A percentile compares a stretch with the other conserved stretches of the same genome.
Evolutionary conservation across 1,139 yeast species (phyloP).

Genomic region (Blastobotrys serpentis): DNA sequence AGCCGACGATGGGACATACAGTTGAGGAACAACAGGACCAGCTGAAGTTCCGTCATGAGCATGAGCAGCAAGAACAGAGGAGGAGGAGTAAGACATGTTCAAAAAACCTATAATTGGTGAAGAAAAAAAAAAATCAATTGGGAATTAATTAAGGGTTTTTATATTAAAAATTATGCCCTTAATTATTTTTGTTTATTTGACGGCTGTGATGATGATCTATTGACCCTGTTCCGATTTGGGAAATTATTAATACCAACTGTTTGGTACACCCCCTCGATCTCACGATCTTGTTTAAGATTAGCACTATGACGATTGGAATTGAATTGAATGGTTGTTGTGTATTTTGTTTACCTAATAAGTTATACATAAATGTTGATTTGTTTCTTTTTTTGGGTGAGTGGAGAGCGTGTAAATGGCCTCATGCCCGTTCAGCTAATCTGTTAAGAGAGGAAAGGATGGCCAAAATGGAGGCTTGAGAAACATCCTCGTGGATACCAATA

Average conservation of each 20-base stretch:
- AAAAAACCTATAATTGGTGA: constrained; percentile 6
- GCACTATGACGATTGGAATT: too few species aligned
- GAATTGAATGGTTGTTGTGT: too few species aligned
- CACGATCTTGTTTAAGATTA: background rate
- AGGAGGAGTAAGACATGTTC: constrained; percentile 9
- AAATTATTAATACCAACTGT: background rate
- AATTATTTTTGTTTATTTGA: background rate
- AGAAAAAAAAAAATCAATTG: background rate
- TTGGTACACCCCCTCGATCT: background rate
- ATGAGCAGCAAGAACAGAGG: constrained; percentile 8
- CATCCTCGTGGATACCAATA: constrained; percentile 91
- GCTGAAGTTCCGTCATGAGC: constrained; percentile 8
- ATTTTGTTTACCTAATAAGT: background rate
- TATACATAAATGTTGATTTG: background rate
- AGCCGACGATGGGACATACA: background rate
- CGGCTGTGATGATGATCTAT: background rate
- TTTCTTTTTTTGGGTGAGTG: background rate
- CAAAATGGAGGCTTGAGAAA: constrained; percentile 81
- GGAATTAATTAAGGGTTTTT: background rate
- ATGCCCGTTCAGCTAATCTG: constrained; percentile 21
- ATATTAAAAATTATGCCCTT: background rate
- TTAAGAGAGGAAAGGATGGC: constrained; percentile 78
- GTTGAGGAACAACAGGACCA: constrained; percentile 8
- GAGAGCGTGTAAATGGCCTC: background rate
- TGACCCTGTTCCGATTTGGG: constrained; percentile 2